Conservation (phyloP, 2,329 filamentous ascomycete species). For the Epichloe uncinata region DNA sequence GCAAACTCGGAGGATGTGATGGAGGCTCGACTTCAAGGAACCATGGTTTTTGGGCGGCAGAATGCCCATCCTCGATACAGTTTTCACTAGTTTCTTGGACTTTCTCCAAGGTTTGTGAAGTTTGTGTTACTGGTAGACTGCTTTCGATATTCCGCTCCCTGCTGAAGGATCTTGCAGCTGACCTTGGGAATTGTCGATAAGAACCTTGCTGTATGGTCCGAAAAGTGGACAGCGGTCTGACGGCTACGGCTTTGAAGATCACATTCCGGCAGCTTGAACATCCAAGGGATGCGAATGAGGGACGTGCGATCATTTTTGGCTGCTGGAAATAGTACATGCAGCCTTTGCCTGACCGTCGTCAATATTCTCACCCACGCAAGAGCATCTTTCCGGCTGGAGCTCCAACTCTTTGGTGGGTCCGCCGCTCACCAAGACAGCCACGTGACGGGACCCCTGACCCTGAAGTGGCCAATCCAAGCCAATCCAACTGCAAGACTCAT, state of each 20-base stretch:
- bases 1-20: constrained; percentile 34
- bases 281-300: constrained; percentile 15
- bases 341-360: neutral
- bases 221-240: constrained; percentile 11
- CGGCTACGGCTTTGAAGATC: constrained; percentile 17
- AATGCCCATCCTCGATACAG: neutral
- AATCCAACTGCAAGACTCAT: neutral
- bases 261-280: constrained; percentile 19
- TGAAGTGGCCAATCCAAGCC: constrained; percentile 4
- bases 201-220: constrained; percentile 12
- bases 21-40: constrained; percentile 66
- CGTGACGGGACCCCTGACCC: constrained; percentile 5
- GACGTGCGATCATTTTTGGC: constrained; percentile 18
- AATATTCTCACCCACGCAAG: neutral
- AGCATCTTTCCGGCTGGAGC: neutral
- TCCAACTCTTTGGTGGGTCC: constrained; percentile 3
- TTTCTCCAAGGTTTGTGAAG: constrained; percentile 7
- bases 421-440: neutral
- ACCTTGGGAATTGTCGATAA: constrained; percentile 8
- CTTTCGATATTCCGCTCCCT: constrained; percentile 6
- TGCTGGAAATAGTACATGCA: neutral
- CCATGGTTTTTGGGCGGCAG: constrained; percentile 47
- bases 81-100: constrained; percentile 17
- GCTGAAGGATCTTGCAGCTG: constrained; percentile 14
- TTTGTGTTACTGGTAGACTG: constrained; percentile 9